These are phyloP conservation scores for Chaetomium fimeti DNA, from an alignment of 495 filamentous ascomycete species.

Conservation along the genomic window DNA sequence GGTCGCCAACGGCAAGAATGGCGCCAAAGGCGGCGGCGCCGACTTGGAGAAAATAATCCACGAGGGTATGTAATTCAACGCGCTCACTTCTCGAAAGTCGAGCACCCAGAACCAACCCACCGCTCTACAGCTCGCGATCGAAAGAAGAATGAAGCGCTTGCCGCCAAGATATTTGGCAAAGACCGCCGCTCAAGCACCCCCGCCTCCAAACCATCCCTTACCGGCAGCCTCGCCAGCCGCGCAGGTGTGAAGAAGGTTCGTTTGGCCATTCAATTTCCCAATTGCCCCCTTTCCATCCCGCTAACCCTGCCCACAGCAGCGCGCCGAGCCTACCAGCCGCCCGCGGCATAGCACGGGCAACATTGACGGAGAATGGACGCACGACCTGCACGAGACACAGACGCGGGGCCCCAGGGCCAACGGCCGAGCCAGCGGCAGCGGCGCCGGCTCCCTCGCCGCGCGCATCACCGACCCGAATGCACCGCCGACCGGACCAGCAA, in stretches of 20 bases:
- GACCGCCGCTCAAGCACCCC: conserved; percentile 61
- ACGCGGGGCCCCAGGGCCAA: conserved; percentile 33
- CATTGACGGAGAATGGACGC: conserved; percentile 57
- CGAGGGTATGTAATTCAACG: conserved; percentile 47
- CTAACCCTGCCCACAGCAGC: conserved; percentile 23
- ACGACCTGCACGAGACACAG: conserved; percentile 51
- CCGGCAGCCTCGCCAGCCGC: conserved; percentile 67
- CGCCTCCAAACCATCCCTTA: conserved; percentile 44
- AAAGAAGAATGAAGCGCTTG: conserved; percentile 68
- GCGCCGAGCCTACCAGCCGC: conserved; percentile 23
- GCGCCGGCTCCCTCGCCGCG: conserved; percentile 40
- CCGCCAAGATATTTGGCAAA: conserved; percentile 66
- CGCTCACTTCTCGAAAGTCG: conserved; percentile 10
- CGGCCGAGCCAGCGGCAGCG: conserved; percentile 14
- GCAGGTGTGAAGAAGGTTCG: conserved; percentile 70
- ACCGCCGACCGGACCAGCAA: conserved; percentile 23
- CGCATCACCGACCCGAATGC: conserved; percentile 45
- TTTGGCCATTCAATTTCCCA: conserved; percentile 18
- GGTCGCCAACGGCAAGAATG: conserved; percentile 41
- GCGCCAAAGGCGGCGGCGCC: conserved; percentile 46
- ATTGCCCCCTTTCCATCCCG: conserved; percentile 22
- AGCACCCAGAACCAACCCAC: conserved; percentile 22
- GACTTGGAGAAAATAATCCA: conserved; percentile 68
- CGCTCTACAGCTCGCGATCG: conserved; percentile 58
- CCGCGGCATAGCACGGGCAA: conserved; percentile 40